A percentile compares a stretch with the other conserved stretches of the same genome.
Conservation (phyloP, 805 yeast species). For the Ogataea degrootiae region DNA sequence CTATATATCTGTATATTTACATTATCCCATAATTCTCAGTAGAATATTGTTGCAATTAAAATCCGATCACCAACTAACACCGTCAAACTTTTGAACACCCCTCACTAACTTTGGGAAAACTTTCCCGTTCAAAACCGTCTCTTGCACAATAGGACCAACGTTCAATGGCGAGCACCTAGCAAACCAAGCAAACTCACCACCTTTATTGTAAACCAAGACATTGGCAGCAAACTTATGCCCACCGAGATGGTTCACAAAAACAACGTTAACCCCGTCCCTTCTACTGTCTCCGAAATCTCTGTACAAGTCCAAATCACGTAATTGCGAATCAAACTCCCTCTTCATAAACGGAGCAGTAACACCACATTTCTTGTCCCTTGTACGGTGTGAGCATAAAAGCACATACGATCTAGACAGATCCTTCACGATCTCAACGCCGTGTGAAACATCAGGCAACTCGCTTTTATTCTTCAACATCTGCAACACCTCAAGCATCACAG, state of each 20-base stretch:
- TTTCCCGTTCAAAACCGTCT: conserved; percentile 62
- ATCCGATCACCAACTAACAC: conserved; percentile 44
- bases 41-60: no score
- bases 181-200: conserved; percentile 81
- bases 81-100: conserved; percentile 47
- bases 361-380: conserved; percentile 92
- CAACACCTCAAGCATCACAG: conserved; percentile 40
- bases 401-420: conserved; percentile 45
- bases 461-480: conserved; percentile 32
- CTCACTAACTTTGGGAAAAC: conserved; percentile 72
- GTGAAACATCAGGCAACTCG: conserved; percentile 9
- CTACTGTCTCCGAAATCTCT: conserved; percentile 76
- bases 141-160: conserved; percentile 67
- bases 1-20: no score
- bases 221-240: conserved; percentile 96
- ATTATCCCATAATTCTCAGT: no score
- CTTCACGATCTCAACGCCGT: conserved; percentile 28
- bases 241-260: conserved; percentile 82
- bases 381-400: conserved; percentile 81
- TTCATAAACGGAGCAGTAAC: conserved; percentile 88
- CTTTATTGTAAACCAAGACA: conserved; percentile 65
- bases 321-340: conserved; percentile 66
- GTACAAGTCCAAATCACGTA: conserved; percentile 65
- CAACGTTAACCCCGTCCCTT: conserved; percentile 68
- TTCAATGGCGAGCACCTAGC: conserved; percentile 81